Base-by-base conservation (phyloP, 2,329 filamentous ascomycete genomes). In the Ilyonectria mors-panacis region DNA sequence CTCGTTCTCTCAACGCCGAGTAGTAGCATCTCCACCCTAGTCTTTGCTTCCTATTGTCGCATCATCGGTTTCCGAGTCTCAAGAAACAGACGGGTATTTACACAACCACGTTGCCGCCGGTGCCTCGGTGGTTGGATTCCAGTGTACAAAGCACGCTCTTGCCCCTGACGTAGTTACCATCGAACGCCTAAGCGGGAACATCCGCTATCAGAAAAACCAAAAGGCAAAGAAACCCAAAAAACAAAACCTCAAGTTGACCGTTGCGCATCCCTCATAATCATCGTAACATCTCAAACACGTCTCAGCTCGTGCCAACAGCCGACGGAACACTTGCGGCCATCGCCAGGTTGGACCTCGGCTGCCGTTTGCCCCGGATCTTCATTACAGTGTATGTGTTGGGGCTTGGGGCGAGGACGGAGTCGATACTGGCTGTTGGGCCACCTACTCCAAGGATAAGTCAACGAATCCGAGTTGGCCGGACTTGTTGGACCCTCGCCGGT, bases 161-260 rank as follows among this genome's bases (percentile, higher is more conserved):
- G 62, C n/a, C 53, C 59, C 60, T 51, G 45, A 60, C 59, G 45
- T 37, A 37, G 57, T 65, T 71, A 33, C 72, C 71, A 70, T 71
- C 70, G 70, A 77, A 78, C 76, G 73, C 73, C 76, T 19, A 62
- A 57, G 44, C 59, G 30, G 37, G 66, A 55, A 58, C 21, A 56
- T 55, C 54, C 64, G 62, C 65, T 44, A 21, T 30, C 13, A 35
- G 9, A 35, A 53, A 68, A 59, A 53, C 37, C 42, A 42, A 67
- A 44, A 57, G 48, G 44, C 17, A 53, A 35, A 62, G 42, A 59
- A 54, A 51, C 10, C 47, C 50, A 33, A 57, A 35, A 56, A 67
- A 62, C 47, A 56, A 57, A 62, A 59, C 26, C 58, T 37, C 48
- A 33, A 47, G 60, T 68, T 47, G 56, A 71, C 51, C 67, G 65